Conservation (phyloP, 768 basidiomycete genomes). For the Tremella mesenterica region DNA sequence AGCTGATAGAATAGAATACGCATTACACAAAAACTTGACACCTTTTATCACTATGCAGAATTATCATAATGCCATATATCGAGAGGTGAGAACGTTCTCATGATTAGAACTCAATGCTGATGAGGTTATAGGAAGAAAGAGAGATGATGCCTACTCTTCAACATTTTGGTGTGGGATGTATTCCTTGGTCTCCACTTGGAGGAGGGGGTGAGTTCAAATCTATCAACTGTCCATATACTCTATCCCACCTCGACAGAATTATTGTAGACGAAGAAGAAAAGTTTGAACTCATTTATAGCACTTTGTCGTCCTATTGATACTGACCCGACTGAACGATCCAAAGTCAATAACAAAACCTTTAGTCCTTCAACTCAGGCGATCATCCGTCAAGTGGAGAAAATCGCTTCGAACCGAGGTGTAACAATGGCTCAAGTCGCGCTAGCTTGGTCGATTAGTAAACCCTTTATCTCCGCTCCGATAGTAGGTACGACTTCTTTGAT, state of each 20-base stretch:
- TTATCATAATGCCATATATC: constrained; percentile 55
- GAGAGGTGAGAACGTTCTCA: no score
- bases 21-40: constrained; percentile 54
- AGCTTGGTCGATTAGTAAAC: constrained; percentile 52
- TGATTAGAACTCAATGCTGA: no score
- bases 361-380: constrained; percentile 10
- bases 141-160: constrained; percentile 42
- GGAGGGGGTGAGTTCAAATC: constrained; percentile 45
- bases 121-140: no score
- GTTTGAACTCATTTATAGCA: no score
- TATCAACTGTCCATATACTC: no score
- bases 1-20: no score
- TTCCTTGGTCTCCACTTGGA: constrained; percentile 53
- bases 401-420: constrained; percentile 52
- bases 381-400: constrained; percentile 50
- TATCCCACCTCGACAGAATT: no score
- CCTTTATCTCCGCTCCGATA: constrained; percentile 55
- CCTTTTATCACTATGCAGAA: constrained; percentile 66
- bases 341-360: not conserved
- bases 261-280: no score
- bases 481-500: constrained; percentile 53
- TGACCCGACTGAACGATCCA: no score
- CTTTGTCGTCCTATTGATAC: no score
- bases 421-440: constrained; percentile 54
- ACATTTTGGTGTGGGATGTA: constrained; percentile 52